Percentiles rank a stretch among this genome's conserved stretches.
Evolutionary conservation across 140 eudicot species (phyloP).

Genomic region (Cichorium intybus): DNA sequence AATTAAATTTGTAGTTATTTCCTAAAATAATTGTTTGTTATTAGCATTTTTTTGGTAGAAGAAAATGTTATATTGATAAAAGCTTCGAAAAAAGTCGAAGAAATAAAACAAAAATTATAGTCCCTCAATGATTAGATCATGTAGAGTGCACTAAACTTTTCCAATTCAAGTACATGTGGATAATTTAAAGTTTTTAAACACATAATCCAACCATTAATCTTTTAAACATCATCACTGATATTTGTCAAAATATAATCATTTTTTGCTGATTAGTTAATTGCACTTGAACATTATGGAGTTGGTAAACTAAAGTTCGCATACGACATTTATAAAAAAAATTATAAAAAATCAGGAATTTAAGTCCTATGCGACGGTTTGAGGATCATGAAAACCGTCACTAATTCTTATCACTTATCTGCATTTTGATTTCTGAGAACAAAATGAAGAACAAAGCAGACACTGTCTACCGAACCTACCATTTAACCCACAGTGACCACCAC

Average conservation of each 20-base stretch:
- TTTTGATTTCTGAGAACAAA: neutral
- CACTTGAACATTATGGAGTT: neutral
- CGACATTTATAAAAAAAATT: neutral
- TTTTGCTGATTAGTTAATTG: neutral
- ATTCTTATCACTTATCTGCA: constrained; percentile 3
- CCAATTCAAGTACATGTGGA: neutral
- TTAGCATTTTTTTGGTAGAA: neutral
- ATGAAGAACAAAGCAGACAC: neutral
- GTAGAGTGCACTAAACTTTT: neutral
- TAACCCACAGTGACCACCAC: neutral
- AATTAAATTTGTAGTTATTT: neutral
- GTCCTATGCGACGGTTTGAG: neutral
- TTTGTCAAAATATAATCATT: neutral
- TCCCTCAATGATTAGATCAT: neutral
- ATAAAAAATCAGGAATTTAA: too few species aligned
- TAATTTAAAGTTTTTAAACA: neutral
- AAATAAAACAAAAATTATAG: neutral
- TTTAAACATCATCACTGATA: neutral
- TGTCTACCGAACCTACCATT: neutral
- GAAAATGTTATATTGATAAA: too few species aligned
- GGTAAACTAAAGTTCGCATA: neutral
- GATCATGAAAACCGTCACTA: neutral
- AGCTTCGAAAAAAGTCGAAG: neutral
- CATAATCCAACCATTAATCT: neutral
- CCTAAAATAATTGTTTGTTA: neutral